Conservation (phyloP, 2,329 filamentous ascomycete genomes). For the Sphaerostilbella broomeana region DNA sequence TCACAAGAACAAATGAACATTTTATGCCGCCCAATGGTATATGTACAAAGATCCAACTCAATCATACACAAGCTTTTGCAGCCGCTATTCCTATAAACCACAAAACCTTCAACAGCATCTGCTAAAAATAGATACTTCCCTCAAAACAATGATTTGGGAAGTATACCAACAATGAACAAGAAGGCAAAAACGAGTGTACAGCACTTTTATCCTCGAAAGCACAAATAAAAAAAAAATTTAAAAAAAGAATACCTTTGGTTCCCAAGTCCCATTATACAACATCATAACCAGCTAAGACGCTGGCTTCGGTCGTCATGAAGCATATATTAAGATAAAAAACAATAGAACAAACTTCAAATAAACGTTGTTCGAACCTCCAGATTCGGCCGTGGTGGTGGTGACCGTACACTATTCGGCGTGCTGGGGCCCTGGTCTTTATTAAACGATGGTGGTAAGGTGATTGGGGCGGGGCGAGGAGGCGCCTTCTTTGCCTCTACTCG, state of each 20-base stretch:
- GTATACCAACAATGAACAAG: no score
- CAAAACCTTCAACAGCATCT: no score
- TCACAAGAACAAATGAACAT: background rate
- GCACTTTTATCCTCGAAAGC: no score
- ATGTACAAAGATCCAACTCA: no score
- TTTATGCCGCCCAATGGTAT: background rate
- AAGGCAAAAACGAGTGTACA: conserved; percentile 5
- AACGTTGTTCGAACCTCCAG: conserved; percentile 2
- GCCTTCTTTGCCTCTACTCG: conserved; percentile 28
- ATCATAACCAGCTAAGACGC: conserved; percentile 3
- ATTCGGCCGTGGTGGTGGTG: background rate
- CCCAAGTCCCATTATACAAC: background rate
- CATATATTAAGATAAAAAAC: background rate
- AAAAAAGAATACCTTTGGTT: no score
- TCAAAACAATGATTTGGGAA: no score
- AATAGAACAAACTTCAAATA: conserved; percentile 1
- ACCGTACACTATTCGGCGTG: conserved; percentile 2
- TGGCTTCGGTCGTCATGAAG: conserved; percentile 2
- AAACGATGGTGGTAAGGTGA: conserved; percentile 23
- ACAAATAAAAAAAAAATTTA: no score
- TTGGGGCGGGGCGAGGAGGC: conserved; percentile 26
- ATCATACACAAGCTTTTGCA: conserved; percentile 2
- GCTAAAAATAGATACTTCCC: no score
- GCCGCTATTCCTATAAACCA: no score
- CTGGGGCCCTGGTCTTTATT: conserved; percentile 5